These are phyloP conservation scores for Reutealis trisperma DNA, from an alignment of 345 rosid genomes.

Conservation along the genomic window DNA sequence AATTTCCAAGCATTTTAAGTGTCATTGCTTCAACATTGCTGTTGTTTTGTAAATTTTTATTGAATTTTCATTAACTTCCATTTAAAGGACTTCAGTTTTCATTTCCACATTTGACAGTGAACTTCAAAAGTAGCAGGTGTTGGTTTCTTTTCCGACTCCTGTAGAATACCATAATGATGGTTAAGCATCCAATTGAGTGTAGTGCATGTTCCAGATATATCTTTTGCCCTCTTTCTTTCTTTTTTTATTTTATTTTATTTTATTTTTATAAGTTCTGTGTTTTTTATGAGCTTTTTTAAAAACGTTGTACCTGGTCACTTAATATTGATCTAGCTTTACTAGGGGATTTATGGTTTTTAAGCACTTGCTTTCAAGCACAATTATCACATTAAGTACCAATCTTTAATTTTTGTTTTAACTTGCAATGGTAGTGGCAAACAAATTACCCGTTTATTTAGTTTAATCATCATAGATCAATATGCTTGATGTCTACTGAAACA, in stretches of 20 bases:
- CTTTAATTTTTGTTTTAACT: background rate
- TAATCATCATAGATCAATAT: background rate
- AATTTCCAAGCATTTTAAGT: background rate
- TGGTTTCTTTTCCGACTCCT: background rate
- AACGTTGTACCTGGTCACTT: background rate
- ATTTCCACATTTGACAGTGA: background rate
- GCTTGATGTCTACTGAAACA: background rate
- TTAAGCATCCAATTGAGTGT: background rate
- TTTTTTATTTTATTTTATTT: too few relatives aligned
- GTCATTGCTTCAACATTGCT: background rate
- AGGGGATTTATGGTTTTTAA: background rate
- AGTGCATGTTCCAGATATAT: background rate
- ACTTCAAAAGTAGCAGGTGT: background rate
- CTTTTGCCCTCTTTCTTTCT: background rate
- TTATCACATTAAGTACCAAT: too few relatives aligned
- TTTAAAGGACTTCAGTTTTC: background rate
- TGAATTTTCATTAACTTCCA: background rate
- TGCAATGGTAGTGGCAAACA: background rate
- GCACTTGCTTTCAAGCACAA: background rate
- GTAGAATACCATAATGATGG: background rate
- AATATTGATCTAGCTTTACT: background rate
- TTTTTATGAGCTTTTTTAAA: background rate
- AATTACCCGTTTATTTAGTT: too few relatives aligned
- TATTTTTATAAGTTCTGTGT: too few relatives aligned
- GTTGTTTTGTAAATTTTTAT: too few relatives aligned